Evolutionary conservation across 345 rosid genomes (phyloP).

Genomic region (Excoecaria agallocha): DNA sequence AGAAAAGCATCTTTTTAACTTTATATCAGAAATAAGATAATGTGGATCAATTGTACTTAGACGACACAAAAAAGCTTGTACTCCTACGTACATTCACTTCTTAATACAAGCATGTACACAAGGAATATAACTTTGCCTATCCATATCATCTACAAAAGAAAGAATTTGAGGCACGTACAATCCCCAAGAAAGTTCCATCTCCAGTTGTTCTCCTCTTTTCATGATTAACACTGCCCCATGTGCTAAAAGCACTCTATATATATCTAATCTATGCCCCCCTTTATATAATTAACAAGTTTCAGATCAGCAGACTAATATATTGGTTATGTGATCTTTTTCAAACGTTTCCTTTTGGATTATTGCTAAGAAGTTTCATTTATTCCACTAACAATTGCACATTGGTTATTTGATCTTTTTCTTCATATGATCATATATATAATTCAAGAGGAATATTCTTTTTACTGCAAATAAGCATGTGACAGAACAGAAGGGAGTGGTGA

Average conservation of each 20-base stretch:
- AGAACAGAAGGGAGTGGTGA: not conserved
- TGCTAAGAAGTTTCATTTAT: conserved; percentile 17
- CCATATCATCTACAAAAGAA: not conserved
- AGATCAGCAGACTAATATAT: not conserved
- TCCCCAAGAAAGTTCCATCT: conserved; percentile 7
- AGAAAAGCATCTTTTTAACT: conserved; percentile 4
- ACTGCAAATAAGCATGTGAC: not conserved
- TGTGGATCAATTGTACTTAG: not conserved
- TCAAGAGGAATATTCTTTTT: not conserved
- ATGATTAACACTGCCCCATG: not conserved
- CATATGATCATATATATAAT: not conserved
- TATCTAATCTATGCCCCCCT: not conserved
- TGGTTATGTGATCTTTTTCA: not conserved
- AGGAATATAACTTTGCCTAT: not conserved
- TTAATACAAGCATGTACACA: not conserved
- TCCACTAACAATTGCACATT: not conserved
- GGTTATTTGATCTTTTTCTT: not conserved
- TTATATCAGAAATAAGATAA: too few relatives aligned
- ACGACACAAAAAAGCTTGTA: not conserved
- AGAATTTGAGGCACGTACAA: not conserved
- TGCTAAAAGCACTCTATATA: not conserved
- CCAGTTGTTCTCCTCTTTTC: conserved; percentile 10
- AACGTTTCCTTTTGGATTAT: not conserved
- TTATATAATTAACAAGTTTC: not conserved
- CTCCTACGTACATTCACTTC: conserved; percentile 1